Percentiles rank a stretch among this genome's conserved stretches.
Conservation (phyloP, 257 asterid species). For the Nyctanthes arbortristis region DNA sequence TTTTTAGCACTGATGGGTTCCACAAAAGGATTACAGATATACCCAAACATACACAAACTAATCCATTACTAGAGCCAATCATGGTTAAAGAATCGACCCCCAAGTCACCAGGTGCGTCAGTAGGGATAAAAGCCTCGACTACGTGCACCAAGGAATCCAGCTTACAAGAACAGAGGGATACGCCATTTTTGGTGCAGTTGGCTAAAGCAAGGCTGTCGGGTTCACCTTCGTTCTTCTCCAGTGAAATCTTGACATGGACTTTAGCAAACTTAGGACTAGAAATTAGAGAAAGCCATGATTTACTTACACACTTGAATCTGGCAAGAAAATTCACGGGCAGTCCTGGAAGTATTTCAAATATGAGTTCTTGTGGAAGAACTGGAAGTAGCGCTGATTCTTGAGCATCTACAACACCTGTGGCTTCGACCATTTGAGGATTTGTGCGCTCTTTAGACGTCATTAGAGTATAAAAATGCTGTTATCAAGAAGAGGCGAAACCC, state of each 20-base stretch:
- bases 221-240: constrained; percentile 13
- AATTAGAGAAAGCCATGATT: constrained; percentile 20
- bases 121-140: background rate
- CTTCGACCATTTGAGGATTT: too few species aligned
- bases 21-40: constrained; percentile 21
- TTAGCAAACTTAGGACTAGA: constrained; percentile 28
- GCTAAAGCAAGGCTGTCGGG: constrained; percentile 21
- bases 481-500: too few species aligned
- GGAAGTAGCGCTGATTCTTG: background rate
- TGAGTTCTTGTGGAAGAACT: constrained; percentile 23
- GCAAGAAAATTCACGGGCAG: constrained; percentile 38
- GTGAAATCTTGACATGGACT: constrained; percentile 25
- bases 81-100: constrained; percentile 4
- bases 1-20: constrained; percentile 24
- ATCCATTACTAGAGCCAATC: constrained; percentile 33
- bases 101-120: constrained; percentile 11
- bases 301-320: constrained; percentile 24
- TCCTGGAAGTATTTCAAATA: constrained; percentile 31
- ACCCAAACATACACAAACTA: constrained; percentile 22
- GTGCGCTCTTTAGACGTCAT: too few species aligned
- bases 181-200: constrained; percentile 7
- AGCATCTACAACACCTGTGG: too few species aligned
- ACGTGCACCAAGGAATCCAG: constrained; percentile 16
- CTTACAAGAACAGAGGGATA: constrained; percentile 22
- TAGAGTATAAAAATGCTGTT: too few species aligned